These are phyloP conservation scores for Arthrobotrys conoides DNA, from an alignment of 2,329 filamentous ascomycete genomes.

Conservation along the genomic window DNA sequence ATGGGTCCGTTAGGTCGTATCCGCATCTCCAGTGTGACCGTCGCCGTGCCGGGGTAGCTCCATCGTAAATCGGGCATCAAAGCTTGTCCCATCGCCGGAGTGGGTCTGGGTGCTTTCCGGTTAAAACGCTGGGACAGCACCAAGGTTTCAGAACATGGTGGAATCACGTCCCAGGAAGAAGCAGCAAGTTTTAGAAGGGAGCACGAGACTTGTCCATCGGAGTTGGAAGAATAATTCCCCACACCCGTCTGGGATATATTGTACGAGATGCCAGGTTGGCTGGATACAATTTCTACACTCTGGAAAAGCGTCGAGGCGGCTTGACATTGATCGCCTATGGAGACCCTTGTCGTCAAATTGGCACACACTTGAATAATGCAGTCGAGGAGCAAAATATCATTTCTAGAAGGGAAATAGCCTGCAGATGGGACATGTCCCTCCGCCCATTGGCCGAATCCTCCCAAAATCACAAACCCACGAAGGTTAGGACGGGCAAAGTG, in stretches of 20 bases:
- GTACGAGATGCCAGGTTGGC: conserved; percentile 53
- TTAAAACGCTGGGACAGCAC: conserved; percentile 59
- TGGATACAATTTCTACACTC: conserved; percentile 30
- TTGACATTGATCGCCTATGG: conserved; percentile 55
- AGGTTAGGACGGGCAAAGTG: conserved; percentile 8
- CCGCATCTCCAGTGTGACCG: conserved; percentile 10
- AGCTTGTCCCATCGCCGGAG: conserved; percentile 35
- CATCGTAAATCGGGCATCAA: conserved; percentile 40
- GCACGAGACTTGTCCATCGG: conserved; percentile 60
- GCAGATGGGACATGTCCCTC: conserved; percentile 11
- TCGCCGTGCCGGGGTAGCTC: conserved; percentile 51
- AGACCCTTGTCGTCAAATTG: conserved; percentile 56
- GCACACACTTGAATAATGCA: conserved; percentile 44
- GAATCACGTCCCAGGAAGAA: conserved; percentile 36
- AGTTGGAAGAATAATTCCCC: conserved; percentile 62
- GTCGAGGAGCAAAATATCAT: conserved; percentile 22
- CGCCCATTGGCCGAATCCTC: conserved; percentile 19
- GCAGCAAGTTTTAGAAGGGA: conserved; percentile 41
- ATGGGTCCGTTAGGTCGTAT: conserved; percentile 33
- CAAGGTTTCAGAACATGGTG: conserved; percentile 59
- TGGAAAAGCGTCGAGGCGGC: conserved; percentile 37
- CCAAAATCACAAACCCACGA: conserved; percentile 11
- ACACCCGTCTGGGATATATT: conserved; percentile 61
- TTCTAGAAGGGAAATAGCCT: conserved; percentile 37
- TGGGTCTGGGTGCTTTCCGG: conserved; percentile 59